These are phyloP conservation scores for Candida anutae DNA, from an alignment of 1,139 yeast species.

Conservation along the genomic window DNA sequence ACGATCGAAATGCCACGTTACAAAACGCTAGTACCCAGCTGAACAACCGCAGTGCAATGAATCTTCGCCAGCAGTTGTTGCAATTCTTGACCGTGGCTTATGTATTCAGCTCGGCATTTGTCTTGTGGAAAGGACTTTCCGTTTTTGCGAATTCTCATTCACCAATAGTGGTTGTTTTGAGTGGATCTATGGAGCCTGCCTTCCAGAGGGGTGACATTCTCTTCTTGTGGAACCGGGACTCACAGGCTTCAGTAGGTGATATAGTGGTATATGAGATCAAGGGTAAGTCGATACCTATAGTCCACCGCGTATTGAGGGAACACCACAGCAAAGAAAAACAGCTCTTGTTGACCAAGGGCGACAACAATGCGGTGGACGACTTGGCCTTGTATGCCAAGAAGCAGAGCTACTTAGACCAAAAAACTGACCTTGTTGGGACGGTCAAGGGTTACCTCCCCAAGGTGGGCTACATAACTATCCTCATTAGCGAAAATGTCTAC, in stretches of 20 bases:
- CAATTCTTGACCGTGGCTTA: constrained; percentile 67
- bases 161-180: constrained; percentile 91
- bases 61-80: constrained; percentile 37
- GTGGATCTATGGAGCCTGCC: constrained; percentile 99
- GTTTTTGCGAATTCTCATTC: constrained; percentile 78
- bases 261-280: constrained; percentile 88
- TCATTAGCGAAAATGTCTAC: constrained; percentile 82
- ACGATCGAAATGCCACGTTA: too few species aligned
- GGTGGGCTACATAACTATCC: constrained; percentile 84
- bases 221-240: constrained; percentile 81
- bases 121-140: constrained; percentile 84
- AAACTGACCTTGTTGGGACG: constrained; percentile 76
- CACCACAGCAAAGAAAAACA: constrained; percentile 59
- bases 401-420: constrained; percentile 69
- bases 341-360: constrained; percentile 86
- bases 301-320: constrained; percentile 86
- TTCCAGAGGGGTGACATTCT: constrained; percentile 96
- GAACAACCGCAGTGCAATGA: constrained; percentile 22
- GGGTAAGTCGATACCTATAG: constrained; percentile 84
- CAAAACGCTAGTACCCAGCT: too few species aligned
- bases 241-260: constrained; percentile 74
- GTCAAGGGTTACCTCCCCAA: constrained; percentile 90
- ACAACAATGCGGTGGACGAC: constrained; percentile 90
- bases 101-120: constrained; percentile 81
- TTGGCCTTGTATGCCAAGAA: constrained; percentile 73